Evolutionary conservation across 2,329 filamentous ascomycete species (phyloP).

Genomic region (Sphaerulina musiva): DNA sequence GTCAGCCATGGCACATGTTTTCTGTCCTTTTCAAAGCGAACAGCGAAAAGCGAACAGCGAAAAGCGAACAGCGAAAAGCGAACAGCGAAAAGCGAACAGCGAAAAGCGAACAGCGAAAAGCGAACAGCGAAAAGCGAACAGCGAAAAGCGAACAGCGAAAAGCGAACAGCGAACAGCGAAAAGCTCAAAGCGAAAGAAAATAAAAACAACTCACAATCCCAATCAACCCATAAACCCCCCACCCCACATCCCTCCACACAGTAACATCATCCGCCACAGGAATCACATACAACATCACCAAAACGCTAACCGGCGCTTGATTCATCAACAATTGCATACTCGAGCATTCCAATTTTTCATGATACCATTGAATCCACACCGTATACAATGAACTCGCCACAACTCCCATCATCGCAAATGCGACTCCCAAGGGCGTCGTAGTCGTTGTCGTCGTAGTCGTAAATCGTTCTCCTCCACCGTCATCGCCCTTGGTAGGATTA

Average conservation of each 20-base stretch:
- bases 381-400: slow-evolving; percentile 62
- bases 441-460: slow-evolving; percentile 27
- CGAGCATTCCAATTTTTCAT: slow-evolving; percentile 58
- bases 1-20: too few relatives aligned
- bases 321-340: slow-evolving; percentile 65
- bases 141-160: too few relatives aligned
- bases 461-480: too few relatives aligned
- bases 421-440: slow-evolving; percentile 53
- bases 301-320: slow-evolving; percentile 57
- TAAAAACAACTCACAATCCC: slow-evolving; percentile 51
- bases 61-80: too few relatives aligned
- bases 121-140: too few relatives aligned
- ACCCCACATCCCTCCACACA: slow-evolving; percentile 47
- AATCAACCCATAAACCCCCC: slow-evolving; percentile 42
- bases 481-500: too few relatives aligned
- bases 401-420: slow-evolving; percentile 59
- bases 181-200: too few relatives aligned
- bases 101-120: too few relatives aligned
- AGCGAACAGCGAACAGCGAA: too few relatives aligned
- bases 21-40: too few relatives aligned
- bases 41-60: too few relatives aligned
- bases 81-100: too few relatives aligned
- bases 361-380: slow-evolving; percentile 61
- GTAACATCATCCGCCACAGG: slow-evolving; percentile 61
- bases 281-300: slow-evolving; percentile 59